phyloP scores from a whole-genome alignment of 345 rosid genomes.

The Excoecaria cochinchinensis region DNA sequence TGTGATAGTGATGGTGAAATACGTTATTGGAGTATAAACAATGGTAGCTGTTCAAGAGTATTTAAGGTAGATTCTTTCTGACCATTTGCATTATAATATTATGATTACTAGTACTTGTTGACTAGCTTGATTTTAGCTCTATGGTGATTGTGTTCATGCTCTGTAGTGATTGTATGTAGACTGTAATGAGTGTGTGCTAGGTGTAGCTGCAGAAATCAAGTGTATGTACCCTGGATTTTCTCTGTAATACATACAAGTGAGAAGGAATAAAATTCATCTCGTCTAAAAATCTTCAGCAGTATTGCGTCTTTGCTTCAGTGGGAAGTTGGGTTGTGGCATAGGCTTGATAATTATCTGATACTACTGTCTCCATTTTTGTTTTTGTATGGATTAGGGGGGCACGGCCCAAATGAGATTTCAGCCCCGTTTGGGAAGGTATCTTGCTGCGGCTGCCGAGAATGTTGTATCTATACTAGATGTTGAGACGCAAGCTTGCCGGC shows the following conservation, averaged over 20 bases:
- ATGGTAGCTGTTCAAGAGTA: conserved; percentile 69
- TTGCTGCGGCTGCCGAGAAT: conserved; percentile 85
- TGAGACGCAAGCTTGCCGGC: conserved; percentile 75
- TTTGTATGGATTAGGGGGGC: conserved; percentile 59
- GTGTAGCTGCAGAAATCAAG: too few relatives aligned
- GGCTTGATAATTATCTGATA: not conserved
- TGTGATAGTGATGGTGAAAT: conserved; percentile 90
- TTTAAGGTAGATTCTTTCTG: conserved; percentile 63
- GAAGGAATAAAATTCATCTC: too few relatives aligned
- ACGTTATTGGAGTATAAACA: conserved; percentile 87
- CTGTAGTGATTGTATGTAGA: too few relatives aligned
- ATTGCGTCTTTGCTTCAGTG: too few relatives aligned
- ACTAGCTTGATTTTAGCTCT: too few relatives aligned
- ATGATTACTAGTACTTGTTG: too few relatives aligned
- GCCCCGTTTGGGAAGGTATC: conserved; percentile 83
- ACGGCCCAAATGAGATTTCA: conserved; percentile 85
- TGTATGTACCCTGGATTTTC: too few relatives aligned
- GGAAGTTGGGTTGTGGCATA: too few relatives aligned
- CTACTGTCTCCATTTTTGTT: not conserved
- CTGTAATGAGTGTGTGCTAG: too few relatives aligned
- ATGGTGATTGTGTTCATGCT: too few relatives aligned
- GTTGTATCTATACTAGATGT: conserved; percentile 79
- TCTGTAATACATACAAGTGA: too few relatives aligned
- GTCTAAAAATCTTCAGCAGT: too few relatives aligned
- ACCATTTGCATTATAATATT: not conserved